Conservation (phyloP, 345 rosid species). For the Carallia brachiata region DNA sequence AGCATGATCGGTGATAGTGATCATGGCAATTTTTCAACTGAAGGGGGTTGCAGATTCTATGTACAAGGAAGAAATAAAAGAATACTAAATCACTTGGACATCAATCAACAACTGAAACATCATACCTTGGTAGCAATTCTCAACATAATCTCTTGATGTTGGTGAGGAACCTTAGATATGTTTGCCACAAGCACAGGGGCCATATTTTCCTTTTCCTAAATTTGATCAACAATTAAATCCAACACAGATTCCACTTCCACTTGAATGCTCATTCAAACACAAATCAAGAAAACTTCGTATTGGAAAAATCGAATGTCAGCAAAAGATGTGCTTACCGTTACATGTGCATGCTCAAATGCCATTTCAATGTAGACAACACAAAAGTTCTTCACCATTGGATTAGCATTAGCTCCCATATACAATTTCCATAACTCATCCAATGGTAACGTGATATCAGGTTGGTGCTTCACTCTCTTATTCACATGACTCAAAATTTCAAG, state of each 20-base stretch:
- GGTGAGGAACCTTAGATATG: conserved; percentile 69
- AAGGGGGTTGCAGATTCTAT: too few species aligned
- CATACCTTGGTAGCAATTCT: conserved; percentile 69
- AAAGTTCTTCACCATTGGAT: conserved; percentile 80
- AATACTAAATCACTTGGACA: too few species aligned
- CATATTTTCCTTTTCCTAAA: conserved; percentile 79
- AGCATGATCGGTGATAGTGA: too few species aligned
- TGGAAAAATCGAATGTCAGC: conserved; percentile 6
- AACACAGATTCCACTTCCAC: conserved; percentile 8
- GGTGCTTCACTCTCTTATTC: conserved; percentile 94
- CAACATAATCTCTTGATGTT: conserved; percentile 80
- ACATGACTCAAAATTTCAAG: conserved; percentile 95
- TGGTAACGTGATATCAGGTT: conserved; percentile 72
- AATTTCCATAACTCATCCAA: conserved; percentile 65
- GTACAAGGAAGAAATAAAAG: too few species aligned
- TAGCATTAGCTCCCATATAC: conserved; percentile 51
- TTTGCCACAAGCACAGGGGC: conserved; percentile 60
- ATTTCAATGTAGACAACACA: conserved; percentile 90
- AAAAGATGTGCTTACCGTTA: conserved; percentile 48
- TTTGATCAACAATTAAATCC: conserved; percentile 13
- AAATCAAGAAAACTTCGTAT: conserved; percentile 6
- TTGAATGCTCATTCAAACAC: background rate
- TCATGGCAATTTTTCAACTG: too few species aligned
- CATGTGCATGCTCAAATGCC: conserved; percentile 75
- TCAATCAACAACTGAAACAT: conserved; percentile 5